Base-by-base conservation (phyloP, 108 stramenopile species). In the Aurantiochytrium sp. region DNA sequence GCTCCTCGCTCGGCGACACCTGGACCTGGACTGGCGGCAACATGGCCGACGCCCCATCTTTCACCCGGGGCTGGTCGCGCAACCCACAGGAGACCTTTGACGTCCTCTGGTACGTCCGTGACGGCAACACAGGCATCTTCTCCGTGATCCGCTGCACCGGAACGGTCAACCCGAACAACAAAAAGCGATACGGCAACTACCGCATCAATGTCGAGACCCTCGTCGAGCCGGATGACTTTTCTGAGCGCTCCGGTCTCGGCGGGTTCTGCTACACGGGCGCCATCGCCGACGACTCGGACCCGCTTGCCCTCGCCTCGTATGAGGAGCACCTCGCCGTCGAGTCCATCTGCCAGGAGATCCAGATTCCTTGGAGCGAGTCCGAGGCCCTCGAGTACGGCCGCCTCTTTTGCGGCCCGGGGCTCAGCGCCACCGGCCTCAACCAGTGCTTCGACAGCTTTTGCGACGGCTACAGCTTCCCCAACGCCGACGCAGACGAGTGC, bases 191-290 rank as follows among this genome's bases (percentile, higher is more conserved):
- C 2, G 73, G 4, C 3, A 81, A 81, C 45, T 81, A 81, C 73
- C 73, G 73, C 32, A 12, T 81, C 73, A 81, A 81, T 48, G 24
- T 81, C 30, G 73, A 81, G 27, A 27, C 73, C n/a, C 73, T 81
- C 73, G 45, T 81, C 12, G 73, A 81, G 24, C 73, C 73, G 45
- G 45, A 81, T 24, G 45, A 81, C 17, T 48, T 81, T 17, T 27
- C 73, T 12, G 12, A 12, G 2, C 73, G 73, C 45, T n/a, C 73
- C 0, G 45, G 32, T 3, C 42, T 81, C 27, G 45, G 45, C 17
- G 73, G 73, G 15, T 81, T 81, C 24, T 81, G 73, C 45, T 41
- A 41, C 73, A 81, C 39, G n/a, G 45, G 30, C 73, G 39, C 24
- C 24, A n/a, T 81, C 21, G 45, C 24, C 27, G 73, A 81, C 73